Evolutionary conservation across 2,329 filamentous ascomycete species (phyloP).

Genomic region (Fusarium acutatum): DNA sequence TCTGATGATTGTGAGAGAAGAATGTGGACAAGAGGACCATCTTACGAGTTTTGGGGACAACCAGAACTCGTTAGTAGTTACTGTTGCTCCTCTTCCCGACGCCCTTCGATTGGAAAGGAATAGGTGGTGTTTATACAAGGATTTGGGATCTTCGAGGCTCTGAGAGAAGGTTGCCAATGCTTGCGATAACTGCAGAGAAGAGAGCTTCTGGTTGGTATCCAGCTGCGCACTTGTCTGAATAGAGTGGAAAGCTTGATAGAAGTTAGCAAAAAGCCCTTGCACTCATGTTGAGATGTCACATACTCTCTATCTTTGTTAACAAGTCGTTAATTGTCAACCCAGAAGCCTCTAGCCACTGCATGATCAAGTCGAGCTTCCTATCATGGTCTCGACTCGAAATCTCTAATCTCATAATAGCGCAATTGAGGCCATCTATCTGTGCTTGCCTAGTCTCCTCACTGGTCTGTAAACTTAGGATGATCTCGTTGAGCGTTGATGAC

Average conservation of each 20-base stretch:
- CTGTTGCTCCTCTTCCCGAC: rapidly evolving
- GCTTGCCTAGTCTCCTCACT: not conserved
- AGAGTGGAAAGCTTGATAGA: not conserved
- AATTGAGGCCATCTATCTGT: not conserved
- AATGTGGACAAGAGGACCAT: not conserved
- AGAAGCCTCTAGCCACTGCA: not conserved
- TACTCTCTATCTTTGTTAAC: not conserved
- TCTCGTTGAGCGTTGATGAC: not conserved
- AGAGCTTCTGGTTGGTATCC: not conserved
- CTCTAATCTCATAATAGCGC: not conserved
- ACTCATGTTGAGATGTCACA: rapidly evolving
- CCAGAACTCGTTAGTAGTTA: conserved; percentile 16
- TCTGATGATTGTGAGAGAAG: not conserved
- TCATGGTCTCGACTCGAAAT: not conserved
- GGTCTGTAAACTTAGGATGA: not conserved
- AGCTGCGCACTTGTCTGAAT: not conserved
- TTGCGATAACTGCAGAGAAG: not conserved
- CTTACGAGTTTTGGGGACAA: not conserved
- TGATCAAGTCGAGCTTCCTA: not conserved
- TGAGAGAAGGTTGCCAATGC: not conserved
- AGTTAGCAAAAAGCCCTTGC: not conserved
- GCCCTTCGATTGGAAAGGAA: not conserved
- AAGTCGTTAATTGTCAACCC: not conserved
- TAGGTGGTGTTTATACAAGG: not conserved
- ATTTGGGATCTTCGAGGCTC: not conserved